phyloP scores from a whole-genome alignment of 495 filamentous ascomycete species.

The Neurospora sp. region DNA sequence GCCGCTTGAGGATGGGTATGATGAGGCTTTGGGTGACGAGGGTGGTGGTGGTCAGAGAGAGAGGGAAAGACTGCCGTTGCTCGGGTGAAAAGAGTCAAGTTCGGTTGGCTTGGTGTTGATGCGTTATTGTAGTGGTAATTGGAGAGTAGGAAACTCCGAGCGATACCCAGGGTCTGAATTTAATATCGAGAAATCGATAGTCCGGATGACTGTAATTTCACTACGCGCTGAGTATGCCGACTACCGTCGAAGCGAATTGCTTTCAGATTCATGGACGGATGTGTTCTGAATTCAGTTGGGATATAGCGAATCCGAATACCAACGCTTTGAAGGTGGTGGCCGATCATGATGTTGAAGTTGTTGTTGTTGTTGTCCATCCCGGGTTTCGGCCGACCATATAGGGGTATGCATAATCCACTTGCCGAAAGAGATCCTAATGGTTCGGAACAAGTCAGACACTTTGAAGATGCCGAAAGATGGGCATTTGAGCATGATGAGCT shows the following conservation, averaged over 20 bases:
- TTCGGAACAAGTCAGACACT: neutral
- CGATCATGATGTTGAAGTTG: neutral
- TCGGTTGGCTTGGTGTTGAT: neutral
- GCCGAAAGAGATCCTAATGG: neutral
- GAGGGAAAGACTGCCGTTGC: neutral
- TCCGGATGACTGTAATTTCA: neutral
- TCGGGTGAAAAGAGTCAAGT: constrained; percentile 1
- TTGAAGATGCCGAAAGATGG: neutral
- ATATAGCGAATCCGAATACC: neutral
- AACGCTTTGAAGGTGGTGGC: neutral
- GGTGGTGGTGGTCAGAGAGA: neutral
- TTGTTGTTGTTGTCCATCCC: neutral
- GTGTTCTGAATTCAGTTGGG: neutral
- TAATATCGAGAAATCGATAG: neutral
- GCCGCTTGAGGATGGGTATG: constrained; percentile 63
- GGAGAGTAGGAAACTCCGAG: neutral
- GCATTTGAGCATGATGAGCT: neutral
- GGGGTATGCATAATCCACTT: neutral
- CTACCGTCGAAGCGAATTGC: neutral
- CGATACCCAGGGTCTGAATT: neutral
- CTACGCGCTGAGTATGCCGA: neutral
- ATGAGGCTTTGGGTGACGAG: constrained; percentile 27
- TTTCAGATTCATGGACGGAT: neutral
- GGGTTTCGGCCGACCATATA: neutral
- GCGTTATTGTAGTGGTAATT: too few species aligned